Evolutionary conservation across 2,329 filamentous ascomycete species (phyloP).

Genomic region (Alternaria ethzedia): DNA sequence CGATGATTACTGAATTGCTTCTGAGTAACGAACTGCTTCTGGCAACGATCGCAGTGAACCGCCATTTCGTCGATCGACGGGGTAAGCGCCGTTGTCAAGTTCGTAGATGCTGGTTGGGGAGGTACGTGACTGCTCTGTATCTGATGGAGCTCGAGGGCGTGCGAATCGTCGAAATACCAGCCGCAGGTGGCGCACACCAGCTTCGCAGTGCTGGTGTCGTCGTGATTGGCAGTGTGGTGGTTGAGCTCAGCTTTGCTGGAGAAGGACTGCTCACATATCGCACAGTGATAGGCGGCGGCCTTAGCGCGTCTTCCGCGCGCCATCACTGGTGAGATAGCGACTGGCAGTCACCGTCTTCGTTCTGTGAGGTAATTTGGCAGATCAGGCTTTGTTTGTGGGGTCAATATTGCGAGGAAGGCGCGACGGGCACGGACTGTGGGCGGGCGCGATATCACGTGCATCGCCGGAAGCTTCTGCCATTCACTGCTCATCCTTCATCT

Average conservation of each 20-base stretch:
- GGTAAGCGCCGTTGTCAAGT: neutral
- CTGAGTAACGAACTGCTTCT: slow-evolving; percentile 11
- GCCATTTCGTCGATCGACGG: neutral
- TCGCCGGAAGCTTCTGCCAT: neutral
- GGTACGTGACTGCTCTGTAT: slow-evolving; percentile 15
- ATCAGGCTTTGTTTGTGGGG: slow-evolving; percentile 1
- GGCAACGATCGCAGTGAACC: slow-evolving; percentile 20
- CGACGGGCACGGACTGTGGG: slow-evolving; percentile 2
- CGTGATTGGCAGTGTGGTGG: slow-evolving; percentile 21
- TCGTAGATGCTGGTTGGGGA: neutral
- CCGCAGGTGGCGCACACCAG: slow-evolving; percentile 20
- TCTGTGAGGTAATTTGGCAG: neutral
- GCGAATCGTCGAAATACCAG: slow-evolving; percentile 22
- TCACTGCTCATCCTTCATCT: neutral
- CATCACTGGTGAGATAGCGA: neutral
- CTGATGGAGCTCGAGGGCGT: slow-evolving; percentile 30
- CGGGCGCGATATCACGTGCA: neutral
- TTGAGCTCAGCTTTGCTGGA: slow-evolving; percentile 15
- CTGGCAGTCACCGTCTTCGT: neutral
- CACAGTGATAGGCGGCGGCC: slow-evolving; percentile 20
- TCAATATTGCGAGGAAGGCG: slow-evolving; percentile 3
- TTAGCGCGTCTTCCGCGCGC: neutral
- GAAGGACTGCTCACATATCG: slow-evolving; percentile 25
- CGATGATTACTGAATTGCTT: slow-evolving; percentile 18
- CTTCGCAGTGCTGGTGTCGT: slow-evolving; percentile 1